Evolutionary conservation across 2,329 filamentous ascomycete species (phyloP).

Genomic region (Nakataea oryzae): DNA sequence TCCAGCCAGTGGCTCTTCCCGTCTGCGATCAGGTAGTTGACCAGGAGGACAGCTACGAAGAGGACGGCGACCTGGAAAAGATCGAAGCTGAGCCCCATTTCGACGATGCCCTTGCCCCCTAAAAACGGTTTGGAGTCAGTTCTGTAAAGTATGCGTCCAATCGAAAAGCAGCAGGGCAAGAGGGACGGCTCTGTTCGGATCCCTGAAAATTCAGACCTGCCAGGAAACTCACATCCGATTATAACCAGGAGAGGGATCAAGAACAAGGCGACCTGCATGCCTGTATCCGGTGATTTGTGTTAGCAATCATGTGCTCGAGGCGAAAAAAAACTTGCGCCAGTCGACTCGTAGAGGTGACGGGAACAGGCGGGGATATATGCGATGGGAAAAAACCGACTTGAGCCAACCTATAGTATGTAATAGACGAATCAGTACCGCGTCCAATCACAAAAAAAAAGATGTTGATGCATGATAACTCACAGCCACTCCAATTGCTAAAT

Average conservation of each 20-base stretch:
- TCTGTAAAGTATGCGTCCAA: no score
- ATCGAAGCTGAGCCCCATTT: slow-evolving; percentile 79
- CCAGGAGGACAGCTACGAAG: slow-evolving; percentile 73
- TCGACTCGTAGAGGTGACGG: no score
- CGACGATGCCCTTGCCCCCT: slow-evolving; percentile 56
- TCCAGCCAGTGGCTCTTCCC: slow-evolving; percentile 78
- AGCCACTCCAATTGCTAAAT: slow-evolving; percentile 69
- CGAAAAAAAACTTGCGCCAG: slow-evolving; percentile 22
- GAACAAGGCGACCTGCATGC: slow-evolving; percentile 73
- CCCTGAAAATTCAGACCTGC: no score
- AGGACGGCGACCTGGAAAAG: slow-evolving; percentile 80
- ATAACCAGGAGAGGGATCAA: slow-evolving; percentile 68
- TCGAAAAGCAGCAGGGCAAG: not conserved
- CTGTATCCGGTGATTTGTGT: slow-evolving; percentile 24
- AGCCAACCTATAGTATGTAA: not conserved
- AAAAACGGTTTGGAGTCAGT: slow-evolving; percentile 21
- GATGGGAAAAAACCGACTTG: not conserved
- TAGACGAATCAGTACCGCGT: not conserved
- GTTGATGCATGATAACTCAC: slow-evolving; percentile 42
- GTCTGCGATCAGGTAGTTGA: slow-evolving; percentile 78
- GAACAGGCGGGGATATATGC: not conserved
- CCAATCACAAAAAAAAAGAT: not conserved
- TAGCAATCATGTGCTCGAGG: not conserved
- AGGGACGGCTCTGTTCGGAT: accelerated
- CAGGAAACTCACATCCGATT: slow-evolving; percentile 34